phyloP scores from a whole-genome alignment of 2,329 filamentous ascomycete genomes.

The Colletotrichum karsti region DNA sequence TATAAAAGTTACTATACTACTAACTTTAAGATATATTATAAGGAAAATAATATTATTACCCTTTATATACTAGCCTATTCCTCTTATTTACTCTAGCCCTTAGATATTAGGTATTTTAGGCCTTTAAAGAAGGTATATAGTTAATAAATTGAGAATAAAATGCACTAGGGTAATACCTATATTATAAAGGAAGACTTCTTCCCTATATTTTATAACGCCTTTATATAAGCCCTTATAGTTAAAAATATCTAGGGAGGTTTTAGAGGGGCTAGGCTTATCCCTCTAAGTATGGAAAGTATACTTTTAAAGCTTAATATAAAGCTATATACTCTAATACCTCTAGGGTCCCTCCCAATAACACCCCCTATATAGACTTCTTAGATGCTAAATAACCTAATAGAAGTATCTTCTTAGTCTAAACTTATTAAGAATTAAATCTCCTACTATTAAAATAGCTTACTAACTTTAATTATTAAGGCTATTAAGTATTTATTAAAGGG shows the following conservation, averaged over 20 bases:
- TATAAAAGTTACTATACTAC: background rate
- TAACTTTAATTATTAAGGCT: too few species aligned
- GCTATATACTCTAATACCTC: too few species aligned
- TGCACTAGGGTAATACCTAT: too few species aligned
- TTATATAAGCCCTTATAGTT: slow-evolving; percentile 1
- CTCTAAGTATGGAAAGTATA: background rate
- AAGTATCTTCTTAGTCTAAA: too few species aligned
- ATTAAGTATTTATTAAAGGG: too few species aligned
- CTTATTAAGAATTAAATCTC: too few species aligned
- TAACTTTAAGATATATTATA: background rate
- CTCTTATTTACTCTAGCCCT: background rate
- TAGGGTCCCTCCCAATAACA: too few species aligned
- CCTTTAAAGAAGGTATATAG: background rate
- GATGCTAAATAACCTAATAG: too few species aligned
- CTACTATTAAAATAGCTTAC: too few species aligned
- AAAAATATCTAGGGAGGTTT: slow-evolving; percentile 18
- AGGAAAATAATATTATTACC: too few species aligned
- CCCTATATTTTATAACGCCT: slow-evolving; percentile 2
- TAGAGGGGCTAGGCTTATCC: slow-evolving; percentile 18
- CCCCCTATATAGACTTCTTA: too few species aligned
- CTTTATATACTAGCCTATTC: background rate
- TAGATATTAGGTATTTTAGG: background rate
- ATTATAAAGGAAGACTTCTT: slow-evolving; percentile 20
- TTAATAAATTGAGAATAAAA: background rate
- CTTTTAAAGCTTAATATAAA: too few species aligned